A percentile compares a stretch with the other conserved stretches of the same genome.
Evolutionary conservation across 202 grass and related monocot genomes (phyloP).

Genomic region (Schoenoplectus triqueter): DNA sequence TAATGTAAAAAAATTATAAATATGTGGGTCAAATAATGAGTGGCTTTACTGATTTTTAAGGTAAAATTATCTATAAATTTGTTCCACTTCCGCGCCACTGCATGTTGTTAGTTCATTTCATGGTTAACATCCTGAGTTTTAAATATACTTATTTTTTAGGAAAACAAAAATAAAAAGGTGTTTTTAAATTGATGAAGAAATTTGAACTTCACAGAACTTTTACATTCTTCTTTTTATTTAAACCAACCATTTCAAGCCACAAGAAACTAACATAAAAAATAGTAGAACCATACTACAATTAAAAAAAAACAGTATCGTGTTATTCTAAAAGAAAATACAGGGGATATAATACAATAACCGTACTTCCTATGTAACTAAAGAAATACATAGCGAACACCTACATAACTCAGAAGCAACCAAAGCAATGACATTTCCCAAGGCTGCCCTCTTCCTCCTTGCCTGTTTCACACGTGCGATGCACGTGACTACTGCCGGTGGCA

Average conservation of each 20-base stretch:
- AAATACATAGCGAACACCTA: too few relatives aligned
- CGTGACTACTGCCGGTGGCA: slow-evolving; percentile 45
- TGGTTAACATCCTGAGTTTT: background rate
- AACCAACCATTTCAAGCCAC: background rate
- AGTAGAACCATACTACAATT: background rate
- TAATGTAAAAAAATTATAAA: too few relatives aligned
- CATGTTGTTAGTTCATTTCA: background rate
- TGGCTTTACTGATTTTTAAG: too few relatives aligned
- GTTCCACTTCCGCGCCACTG: too few relatives aligned
- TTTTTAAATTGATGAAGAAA: background rate
- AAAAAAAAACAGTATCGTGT: background rate
- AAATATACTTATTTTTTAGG: background rate
- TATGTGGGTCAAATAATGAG: too few relatives aligned
- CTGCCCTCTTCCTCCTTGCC: background rate
- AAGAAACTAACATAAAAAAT: background rate
- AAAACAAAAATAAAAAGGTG: background rate
- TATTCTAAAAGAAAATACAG: too few relatives aligned
- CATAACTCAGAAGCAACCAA: slow-evolving; percentile 22
- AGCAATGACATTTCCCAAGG: slow-evolving; percentile 35
- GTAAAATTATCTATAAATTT: too few relatives aligned
- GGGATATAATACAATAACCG: too few relatives aligned
- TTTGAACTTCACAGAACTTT: background rate
- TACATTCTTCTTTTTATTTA: background rate
- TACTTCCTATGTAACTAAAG: too few relatives aligned
- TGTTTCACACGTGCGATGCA: slow-evolving; percentile 48